These are phyloP conservation scores for Vitellaria paradoxa DNA, from an alignment of 179 eudicot genomes.

Conservation along the genomic window DNA sequence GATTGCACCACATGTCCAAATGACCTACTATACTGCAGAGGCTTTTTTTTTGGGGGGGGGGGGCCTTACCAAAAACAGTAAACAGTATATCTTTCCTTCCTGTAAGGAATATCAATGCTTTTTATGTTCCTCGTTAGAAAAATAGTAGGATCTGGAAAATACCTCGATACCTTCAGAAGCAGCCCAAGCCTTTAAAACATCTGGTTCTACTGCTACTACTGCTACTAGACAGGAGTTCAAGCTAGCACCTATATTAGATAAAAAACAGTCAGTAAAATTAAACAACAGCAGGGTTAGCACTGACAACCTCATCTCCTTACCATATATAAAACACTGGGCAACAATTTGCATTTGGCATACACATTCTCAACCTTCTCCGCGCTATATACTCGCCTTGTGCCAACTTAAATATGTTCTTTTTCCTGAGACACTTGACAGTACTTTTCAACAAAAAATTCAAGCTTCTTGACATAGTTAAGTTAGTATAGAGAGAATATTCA, in stretches of 20 bases:
- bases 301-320: slow-evolving; percentile 35
- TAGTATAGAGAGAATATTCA: neutral
- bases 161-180: slow-evolving; percentile 76
- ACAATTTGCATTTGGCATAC: slow-evolving; percentile 95
- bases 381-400: slow-evolving; percentile 99
- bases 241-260: slow-evolving; percentile 75
- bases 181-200: slow-evolving; percentile 81
- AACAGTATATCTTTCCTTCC: too few species aligned
- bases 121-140: neutral
- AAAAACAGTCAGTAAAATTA: slow-evolving; percentile 4
- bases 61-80: neutral
- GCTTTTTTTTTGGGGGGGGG: too few species aligned
- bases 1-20: neutral
- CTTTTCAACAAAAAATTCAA: neutral
- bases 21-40: neutral
- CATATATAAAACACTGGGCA: slow-evolving; percentile 82
- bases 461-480: neutral
- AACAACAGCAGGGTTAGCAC: neutral
- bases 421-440: slow-evolving; percentile 46
- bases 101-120: neutral
- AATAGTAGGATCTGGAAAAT: neutral
- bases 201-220: slow-evolving; percentile 79
- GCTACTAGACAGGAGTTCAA: slow-evolving; percentile 85
- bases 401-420: slow-evolving; percentile 94
- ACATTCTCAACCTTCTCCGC: slow-evolving; percentile 96